Conservation (phyloP, 331 rosid species). For the Saraca asoca region DNA sequence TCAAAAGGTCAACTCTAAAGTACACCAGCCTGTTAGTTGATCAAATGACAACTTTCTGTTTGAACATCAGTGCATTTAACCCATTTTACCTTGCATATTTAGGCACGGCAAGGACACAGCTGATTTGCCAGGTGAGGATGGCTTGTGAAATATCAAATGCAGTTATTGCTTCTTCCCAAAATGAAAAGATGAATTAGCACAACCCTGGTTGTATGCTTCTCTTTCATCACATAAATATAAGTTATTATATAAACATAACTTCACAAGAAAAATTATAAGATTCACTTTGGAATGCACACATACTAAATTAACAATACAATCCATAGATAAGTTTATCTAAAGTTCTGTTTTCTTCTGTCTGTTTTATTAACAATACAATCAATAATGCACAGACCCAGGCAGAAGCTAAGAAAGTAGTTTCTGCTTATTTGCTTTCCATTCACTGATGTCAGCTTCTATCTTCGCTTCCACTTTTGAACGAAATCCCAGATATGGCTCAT, state of each 20-base stretch:
- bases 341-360: conserved; percentile 9
- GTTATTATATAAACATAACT: neutral
- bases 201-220: neutral
- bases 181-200: conserved; percentile 7
- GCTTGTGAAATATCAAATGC: neutral
- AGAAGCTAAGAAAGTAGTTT: conserved; percentile 43
- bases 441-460: conserved; percentile 54
- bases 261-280: neutral
- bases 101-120: neutral
- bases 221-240: conserved; percentile 9
- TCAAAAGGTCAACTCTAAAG: no score
- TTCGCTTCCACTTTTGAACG: conserved; percentile 57
- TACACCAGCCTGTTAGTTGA: neutral
- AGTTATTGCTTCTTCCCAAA: neutral
- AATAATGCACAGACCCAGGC: conserved; percentile 14
- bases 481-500: conserved; percentile 80
- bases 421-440: conserved; percentile 63
- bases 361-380: neutral
- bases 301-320: neutral
- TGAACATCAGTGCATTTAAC: neutral
- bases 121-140: neutral
- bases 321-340: conserved; percentile 14
- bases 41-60: conserved; percentile 19
- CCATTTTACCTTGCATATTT: no score
- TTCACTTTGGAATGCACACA: neutral